These are phyloP conservation scores for Novymonas esmeraldas DNA, from an alignment of 208 protist genomes.

Conservation along the genomic window DNA sequence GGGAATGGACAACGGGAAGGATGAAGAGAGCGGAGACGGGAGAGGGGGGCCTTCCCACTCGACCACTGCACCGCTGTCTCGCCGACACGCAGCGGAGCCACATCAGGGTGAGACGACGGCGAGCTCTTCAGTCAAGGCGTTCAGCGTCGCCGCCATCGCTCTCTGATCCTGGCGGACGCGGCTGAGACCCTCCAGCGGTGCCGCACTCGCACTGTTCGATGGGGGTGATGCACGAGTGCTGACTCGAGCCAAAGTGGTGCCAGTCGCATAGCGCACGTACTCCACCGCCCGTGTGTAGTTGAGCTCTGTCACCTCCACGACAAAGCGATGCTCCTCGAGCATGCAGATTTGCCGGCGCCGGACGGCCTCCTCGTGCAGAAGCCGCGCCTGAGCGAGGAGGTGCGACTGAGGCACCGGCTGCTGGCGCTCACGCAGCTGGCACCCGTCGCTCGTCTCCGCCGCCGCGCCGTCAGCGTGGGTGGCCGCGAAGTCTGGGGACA, in stretches of 20 bases:
- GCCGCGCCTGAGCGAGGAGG: conserved; percentile 20
- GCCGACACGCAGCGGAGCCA: neutral
- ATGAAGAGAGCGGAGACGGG: neutral
- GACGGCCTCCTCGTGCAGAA: conserved; percentile 34
- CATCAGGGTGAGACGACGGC: neutral
- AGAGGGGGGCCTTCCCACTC: neutral
- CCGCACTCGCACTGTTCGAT: neutral
- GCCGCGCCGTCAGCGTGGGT: neutral
- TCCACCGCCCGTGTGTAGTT: conserved; percentile 25
- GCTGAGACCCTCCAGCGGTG: conserved; percentile 13
- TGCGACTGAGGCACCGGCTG: conserved; percentile 2
- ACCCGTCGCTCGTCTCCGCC: neutral
- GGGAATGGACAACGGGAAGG: neutral
- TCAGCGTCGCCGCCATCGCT: conserved; percentile 15
- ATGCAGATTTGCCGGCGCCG: conserved; percentile 30
- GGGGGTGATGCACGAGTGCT: neutral
- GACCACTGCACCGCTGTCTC: neutral
- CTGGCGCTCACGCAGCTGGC: neutral
- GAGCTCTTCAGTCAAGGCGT: neutral
- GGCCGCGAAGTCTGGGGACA: neutral
- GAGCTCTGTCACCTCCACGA: conserved; percentile 28
- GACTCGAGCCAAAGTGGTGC: too few species aligned
- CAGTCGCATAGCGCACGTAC: conserved; percentile 8
- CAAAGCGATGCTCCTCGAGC: conserved; percentile 30
- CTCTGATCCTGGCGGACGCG: conserved; percentile 21